phyloP scores from a whole-genome alignment of 2,329 filamentous ascomycete genomes.

The Neoascochyta sp. region DNA sequence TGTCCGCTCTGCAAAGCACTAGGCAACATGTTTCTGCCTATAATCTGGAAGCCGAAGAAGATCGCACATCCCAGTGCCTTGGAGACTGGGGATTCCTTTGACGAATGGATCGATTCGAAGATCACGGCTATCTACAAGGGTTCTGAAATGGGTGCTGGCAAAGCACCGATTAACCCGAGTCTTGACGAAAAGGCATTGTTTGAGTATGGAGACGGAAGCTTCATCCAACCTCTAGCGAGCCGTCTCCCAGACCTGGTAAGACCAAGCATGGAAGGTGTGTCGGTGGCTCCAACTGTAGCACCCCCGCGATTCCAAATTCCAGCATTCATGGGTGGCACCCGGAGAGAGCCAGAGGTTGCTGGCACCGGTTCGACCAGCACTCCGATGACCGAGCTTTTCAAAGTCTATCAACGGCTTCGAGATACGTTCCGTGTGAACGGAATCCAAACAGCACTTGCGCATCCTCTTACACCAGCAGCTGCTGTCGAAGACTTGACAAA shows the following conservation, averaged over 20 bases:
- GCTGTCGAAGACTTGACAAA: conserved; percentile 48
- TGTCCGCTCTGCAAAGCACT: conserved; percentile 96
- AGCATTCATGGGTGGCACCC: conserved; percentile 20
- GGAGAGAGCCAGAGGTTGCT: conserved; percentile 5
- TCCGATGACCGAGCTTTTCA: conserved; percentile 47
- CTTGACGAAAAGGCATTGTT: conserved; percentile 49
- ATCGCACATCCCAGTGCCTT: conserved; percentile 76
- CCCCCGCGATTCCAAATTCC: conserved; percentile 29
- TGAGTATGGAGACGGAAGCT: conserved; percentile 49
- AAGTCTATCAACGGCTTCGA: conserved; percentile 55
- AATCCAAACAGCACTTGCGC: conserved; percentile 47
- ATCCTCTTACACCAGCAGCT: conserved; percentile 39
- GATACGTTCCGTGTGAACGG: conserved; percentile 53
- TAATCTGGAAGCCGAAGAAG: conserved; percentile 91
- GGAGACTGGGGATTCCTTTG: conserved; percentile 57
- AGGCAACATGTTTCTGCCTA: conserved; percentile 89
- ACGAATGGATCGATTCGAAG: conserved; percentile 63
- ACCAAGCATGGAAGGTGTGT: conserved; percentile 10
- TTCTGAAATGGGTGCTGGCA: conserved; percentile 28
- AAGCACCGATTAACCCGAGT: conserved; percentile 20
- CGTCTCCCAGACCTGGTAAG: conserved; percentile 38
- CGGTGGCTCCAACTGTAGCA: conserved; percentile 4
- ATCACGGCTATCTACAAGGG: conserved; percentile 51
- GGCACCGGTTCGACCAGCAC: conserved; percentile 9
- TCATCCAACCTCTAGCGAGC: conserved; percentile 50